Evolutionary conservation across 306 rosid genomes (phyloP).

Genomic region (Hippophae gyantsensis): DNA sequence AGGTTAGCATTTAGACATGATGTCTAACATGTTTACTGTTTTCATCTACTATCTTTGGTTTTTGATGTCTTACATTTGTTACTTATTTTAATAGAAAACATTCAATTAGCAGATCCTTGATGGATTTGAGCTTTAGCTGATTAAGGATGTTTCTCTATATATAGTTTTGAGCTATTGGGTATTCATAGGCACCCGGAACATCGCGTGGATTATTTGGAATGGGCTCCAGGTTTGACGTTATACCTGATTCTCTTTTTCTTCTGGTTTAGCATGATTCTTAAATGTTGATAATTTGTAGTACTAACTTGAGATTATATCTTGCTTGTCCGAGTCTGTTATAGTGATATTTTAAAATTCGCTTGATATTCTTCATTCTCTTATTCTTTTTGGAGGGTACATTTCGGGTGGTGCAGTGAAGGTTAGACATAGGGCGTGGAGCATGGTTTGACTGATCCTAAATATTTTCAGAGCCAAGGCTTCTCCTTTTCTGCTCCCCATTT

Average conservation of each 20-base stretch:
- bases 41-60: conserved; percentile 1
- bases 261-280: conserved; percentile 4
- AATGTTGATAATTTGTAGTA: background rate
- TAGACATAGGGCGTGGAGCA: no score
- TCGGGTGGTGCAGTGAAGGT: no score
- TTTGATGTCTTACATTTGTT: background rate
- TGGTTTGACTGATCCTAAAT: no score
- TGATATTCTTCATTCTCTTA: no score
- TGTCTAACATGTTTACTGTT: conserved; percentile 12
- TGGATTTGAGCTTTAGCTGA: conserved; percentile 10
- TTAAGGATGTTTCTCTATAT: conserved; percentile 17
- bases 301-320: background rate
- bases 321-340: background rate
- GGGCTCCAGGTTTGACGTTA: conserved; percentile 91
- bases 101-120: conserved; percentile 1
- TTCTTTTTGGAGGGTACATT: no score
- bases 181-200: conserved; percentile 96
- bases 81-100: background rate
- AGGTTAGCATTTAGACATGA: conserved; percentile 2
- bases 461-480: no score
- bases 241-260: conserved; percentile 17
- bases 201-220: conserved; percentile 88
- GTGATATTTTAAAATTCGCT: background rate
- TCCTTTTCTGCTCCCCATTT: no score
- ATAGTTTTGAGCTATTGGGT: conserved; percentile 76